Evolutionary conservation across 768 basidiomycete genomes (phyloP).

Genomic region (Boletus subcaerulescens): DNA sequence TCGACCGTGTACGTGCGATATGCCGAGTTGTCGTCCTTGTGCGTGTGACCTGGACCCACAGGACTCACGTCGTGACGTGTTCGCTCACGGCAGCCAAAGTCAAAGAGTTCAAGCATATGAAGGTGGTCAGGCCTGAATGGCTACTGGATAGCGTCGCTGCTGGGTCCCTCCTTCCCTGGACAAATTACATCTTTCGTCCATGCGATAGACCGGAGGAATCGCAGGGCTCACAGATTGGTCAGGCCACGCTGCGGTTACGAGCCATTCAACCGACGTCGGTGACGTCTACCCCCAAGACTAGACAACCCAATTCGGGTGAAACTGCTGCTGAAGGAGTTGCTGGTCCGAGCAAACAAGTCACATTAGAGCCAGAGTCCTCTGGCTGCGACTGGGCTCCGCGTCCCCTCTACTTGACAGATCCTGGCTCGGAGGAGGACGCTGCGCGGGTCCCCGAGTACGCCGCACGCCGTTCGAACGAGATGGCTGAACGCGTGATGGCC

Average conservation of each 20-base stretch:
- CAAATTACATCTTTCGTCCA: slow-evolving; percentile 59
- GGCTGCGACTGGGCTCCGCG: slow-evolving; percentile 11
- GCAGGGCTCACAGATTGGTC: slow-evolving; percentile 40
- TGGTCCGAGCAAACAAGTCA: slow-evolving; percentile 1
- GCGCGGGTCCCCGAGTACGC: slow-evolving; percentile 63
- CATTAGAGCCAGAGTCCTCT: neutral
- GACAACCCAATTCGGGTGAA: neutral
- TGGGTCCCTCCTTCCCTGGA: slow-evolving; percentile 75
- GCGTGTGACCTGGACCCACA: slow-evolving; percentile 26
- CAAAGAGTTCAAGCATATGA: slow-evolving; percentile 85
- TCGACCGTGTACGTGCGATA: slow-evolving; percentile 54
- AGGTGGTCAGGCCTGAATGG: slow-evolving; percentile 89
- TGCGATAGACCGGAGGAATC: slow-evolving; percentile 45
- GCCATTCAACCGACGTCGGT: slow-evolving; percentile 5
- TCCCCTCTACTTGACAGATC: slow-evolving; percentile 42
- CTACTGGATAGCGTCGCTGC: slow-evolving; percentile 73
- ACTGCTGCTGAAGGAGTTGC: neutral
- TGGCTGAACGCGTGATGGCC: slow-evolving; percentile 77
- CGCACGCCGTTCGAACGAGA: slow-evolving; percentile 60
- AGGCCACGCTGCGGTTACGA: slow-evolving; percentile 14
- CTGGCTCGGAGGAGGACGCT: slow-evolving; percentile 40
- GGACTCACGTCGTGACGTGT: slow-evolving; percentile 90
- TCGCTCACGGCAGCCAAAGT: slow-evolving; percentile 89
- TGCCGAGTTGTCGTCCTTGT: neutral
- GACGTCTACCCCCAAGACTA: neutral